A percentile compares a stretch with the other conserved stretches of the same genome.
Evolutionary conservation across 139 green algal species (phyloP).

Genomic region (Diplosphaera chodatii): DNA sequence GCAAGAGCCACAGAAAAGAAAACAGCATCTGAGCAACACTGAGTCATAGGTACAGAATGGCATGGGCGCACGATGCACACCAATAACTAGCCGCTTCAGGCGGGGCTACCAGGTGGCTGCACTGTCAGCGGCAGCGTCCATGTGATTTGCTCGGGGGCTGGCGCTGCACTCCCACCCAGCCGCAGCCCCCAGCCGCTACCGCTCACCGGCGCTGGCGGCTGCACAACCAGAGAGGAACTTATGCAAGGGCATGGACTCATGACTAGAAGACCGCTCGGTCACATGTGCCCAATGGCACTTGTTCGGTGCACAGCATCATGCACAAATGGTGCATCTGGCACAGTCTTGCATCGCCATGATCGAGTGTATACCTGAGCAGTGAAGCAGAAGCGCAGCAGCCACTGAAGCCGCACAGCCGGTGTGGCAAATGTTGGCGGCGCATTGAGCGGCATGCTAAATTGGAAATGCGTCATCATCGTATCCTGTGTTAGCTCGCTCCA

Average conservation of each 20-base stretch:
- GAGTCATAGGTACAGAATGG: too few species aligned
- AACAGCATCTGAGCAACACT: too few species aligned
- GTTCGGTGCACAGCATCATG: too few species aligned
- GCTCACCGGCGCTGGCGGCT: neutral
- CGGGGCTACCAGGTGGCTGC: neutral
- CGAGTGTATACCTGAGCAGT: slow-evolving; percentile 1
- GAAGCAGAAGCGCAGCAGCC: slow-evolving; percentile 75
- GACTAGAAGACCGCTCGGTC: too few species aligned
- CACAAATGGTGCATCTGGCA: too few species aligned
- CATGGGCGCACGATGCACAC: too few species aligned
- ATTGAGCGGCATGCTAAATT: slow-evolving; percentile 62
- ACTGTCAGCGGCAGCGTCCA: slow-evolving; percentile 64
- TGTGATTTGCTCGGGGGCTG: slow-evolving; percentile 47
- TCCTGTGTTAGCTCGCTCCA: slow-evolving; percentile 60
- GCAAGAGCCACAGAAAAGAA: too few species aligned
- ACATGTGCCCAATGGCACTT: too few species aligned
- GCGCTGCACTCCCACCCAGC: neutral
- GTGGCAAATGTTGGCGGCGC: slow-evolving; percentile 66
- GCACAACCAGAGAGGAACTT: too few species aligned
- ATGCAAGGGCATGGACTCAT: too few species aligned
- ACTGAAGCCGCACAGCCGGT: slow-evolving; percentile 56
- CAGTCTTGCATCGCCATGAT: too few species aligned
- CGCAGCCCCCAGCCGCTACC: slow-evolving; percentile 11
- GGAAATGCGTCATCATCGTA: slow-evolving; percentile 53
- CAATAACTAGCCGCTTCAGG: too few species aligned